Percentiles rank a stretch among this genome's conserved stretches.
Evolutionary conservation across 805 yeast species (phyloP).

Genomic region (Kodamaea hsintzibuensis): DNA sequence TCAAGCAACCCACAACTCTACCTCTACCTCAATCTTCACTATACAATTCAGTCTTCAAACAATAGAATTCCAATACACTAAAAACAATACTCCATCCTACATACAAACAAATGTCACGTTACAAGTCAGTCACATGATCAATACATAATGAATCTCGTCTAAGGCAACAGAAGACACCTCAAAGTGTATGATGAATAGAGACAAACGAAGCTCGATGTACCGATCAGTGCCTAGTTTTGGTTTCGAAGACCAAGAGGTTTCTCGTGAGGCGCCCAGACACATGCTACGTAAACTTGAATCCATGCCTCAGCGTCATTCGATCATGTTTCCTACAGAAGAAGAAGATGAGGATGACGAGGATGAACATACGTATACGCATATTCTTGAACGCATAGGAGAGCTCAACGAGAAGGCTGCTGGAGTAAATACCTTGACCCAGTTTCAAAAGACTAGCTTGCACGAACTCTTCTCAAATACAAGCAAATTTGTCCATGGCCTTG

Average conservation of each 20-base stretch:
- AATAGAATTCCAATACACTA: not conserved
- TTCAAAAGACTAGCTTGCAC: constrained; percentile 13
- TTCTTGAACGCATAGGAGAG: constrained; percentile 8
- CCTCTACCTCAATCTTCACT: not conserved
- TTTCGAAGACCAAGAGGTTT: not conserved
- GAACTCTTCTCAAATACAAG: constrained; percentile 11
- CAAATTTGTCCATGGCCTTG: constrained; percentile 14
- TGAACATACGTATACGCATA: not conserved
- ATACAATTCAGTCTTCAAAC: not conserved
- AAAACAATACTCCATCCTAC: not conserved
- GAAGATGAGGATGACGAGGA: constrained; percentile 1
- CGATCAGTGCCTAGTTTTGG: constrained; percentile 1
- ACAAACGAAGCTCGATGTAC: constrained; percentile 7
- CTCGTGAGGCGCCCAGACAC: not conserved
- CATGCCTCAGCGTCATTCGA: not conserved
- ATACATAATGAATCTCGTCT: not conserved
- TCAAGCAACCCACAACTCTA: not conserved
- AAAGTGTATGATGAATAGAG: not conserved
- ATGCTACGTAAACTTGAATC: constrained; percentile 2
- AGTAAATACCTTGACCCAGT: constrained; percentile 8
- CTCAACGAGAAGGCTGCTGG: constrained; percentile 6
- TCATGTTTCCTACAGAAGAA: constrained; percentile 1
- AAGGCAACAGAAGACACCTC: not conserved
- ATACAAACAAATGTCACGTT: not conserved
- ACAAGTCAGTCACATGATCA: not conserved